Evolutionary conservation across 208 protist genomes (phyloP).

Genomic region (Acanthamoeba sp.): DNA sequence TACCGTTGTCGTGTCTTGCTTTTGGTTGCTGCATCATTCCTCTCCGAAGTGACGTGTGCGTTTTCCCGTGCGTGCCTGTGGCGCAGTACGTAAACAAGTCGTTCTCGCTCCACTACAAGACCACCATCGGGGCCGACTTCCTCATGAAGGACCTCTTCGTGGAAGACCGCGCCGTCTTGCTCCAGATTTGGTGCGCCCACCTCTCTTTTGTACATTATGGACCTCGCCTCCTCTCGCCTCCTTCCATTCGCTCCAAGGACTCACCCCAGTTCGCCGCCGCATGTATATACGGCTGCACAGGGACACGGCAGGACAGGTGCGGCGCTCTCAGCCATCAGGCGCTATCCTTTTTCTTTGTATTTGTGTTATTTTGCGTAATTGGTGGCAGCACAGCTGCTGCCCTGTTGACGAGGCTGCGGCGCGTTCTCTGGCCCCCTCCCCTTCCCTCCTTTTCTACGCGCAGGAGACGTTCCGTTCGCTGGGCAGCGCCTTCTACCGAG

Average conservation of each 20-base stretch:
- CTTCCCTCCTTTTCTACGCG: too few relatives aligned
- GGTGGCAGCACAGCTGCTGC: not conserved
- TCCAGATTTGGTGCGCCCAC: constrained; percentile 5
- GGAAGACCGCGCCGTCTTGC: not conserved
- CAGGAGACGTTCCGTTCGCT: constrained; percentile 87
- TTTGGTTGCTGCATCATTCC: too few relatives aligned
- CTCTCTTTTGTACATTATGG: not conserved
- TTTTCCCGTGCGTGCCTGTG: not conserved
- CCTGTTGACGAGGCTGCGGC: not conserved
- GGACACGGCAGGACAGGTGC: constrained; percentile 1
- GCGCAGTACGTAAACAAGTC: constrained; percentile 7
- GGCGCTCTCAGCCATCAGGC: too few relatives aligned
- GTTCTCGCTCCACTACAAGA: constrained; percentile 47
- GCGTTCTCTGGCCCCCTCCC: too few relatives aligned
- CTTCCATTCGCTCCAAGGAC: too few relatives aligned
- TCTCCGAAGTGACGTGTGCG: too few relatives aligned
- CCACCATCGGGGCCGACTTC: constrained; percentile 21
- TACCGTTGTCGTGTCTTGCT: not conserved
- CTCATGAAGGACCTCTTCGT: constrained; percentile 48
- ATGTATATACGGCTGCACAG: not conserved
- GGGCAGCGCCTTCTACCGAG: constrained; percentile 84
- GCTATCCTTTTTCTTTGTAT: constrained; percentile 60
- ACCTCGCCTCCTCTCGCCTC: too few relatives aligned
- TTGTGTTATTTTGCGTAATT: too few relatives aligned
- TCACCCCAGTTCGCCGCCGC: too few relatives aligned